Evolutionary conservation across 108 stramenopile genomes (phyloP), one percentile per base, ranked within the genome.

Genomic region (Cyclostephanos tholiformis): DNA sequence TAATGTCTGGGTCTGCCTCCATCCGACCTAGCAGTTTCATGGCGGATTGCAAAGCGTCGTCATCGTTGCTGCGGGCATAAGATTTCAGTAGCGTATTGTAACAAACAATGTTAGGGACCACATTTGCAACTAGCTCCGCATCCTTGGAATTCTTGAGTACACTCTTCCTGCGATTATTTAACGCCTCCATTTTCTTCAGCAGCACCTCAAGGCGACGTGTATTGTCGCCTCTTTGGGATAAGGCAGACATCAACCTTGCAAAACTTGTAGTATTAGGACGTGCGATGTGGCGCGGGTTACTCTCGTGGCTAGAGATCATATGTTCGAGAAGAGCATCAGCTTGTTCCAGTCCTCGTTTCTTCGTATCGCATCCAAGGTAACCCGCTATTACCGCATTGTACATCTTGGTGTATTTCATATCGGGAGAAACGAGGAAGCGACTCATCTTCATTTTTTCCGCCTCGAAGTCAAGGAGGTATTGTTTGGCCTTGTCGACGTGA

Each of bases 231-330:
- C n/a, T 25, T 22, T 74, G 52, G 1, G 79, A 67, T 43, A 80
- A 44, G n/a, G 79, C 56, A 30, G 73, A 43, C 79, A 80, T 80
- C 36, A 80, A 68, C 29, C 16, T 51, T 8, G 66, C 63, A 23
- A 80, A 80, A 48, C 67, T 74, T 14, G 79, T 69, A 10, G 72
- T 74, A 30, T 80, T 80, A 38, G 79, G 79, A 35, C 79, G 62
- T 20, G 67, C 79, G 2, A 80, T 58, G 57, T 80, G 72, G 61
- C 51, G n/a, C 39, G 79, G 67, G 50, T 80, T 74, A 27, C 65
- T 30, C 30, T 60, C 65, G 48, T 80, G 68, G 49, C 56, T 70
- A 55, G 62, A 62, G 35, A 80, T 69, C 79, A 80, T 80, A 51
- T 74, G 61, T 25, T 44, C 13, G 13, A 80, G 65, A 1, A 80